phyloP scores from a whole-genome alignment of 352 stramenopile genomes.

The Phytopythium chamaehyphon region DNA sequence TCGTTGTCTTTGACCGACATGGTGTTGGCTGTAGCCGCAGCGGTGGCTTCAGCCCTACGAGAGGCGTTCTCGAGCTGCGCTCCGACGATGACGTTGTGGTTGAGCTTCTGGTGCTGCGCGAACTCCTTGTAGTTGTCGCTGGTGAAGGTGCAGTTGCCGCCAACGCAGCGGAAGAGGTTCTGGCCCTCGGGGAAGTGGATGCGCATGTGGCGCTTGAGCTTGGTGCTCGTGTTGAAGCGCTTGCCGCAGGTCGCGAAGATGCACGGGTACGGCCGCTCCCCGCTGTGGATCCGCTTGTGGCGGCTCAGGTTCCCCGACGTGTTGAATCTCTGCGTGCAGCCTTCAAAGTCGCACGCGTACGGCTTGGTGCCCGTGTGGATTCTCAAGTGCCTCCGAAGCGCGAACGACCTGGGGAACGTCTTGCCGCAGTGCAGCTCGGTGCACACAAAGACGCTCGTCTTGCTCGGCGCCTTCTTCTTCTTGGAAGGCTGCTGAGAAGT shows the following conservation, averaged over 20 bases:
- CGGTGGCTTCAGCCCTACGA: not conserved
- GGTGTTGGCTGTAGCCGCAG: not conserved
- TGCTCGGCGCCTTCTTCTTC: constrained; percentile 33
- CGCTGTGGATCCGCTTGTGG: constrained; percentile 86
- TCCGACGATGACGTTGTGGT: constrained; percentile 70
- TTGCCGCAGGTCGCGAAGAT: constrained; percentile 76
- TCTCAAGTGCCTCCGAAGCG: constrained; percentile 75
- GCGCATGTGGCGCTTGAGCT: constrained; percentile 86
- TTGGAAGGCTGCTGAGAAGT: not conserved
- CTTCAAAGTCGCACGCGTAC: constrained; percentile 74
- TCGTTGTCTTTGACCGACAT: constrained; percentile 29
- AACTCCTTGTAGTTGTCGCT: constrained; percentile 88
- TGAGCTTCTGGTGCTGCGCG: constrained; percentile 65
- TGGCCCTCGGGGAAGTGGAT: constrained; percentile 81
- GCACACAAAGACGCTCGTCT: constrained; percentile 68
- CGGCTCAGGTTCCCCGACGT: constrained; percentile 85
- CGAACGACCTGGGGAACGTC: constrained; percentile 80
- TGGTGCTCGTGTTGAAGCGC: constrained; percentile 87
- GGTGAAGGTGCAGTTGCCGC: constrained; percentile 45
- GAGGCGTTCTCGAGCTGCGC: constrained; percentile 21
- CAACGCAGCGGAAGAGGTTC: constrained; percentile 70
- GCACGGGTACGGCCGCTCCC: constrained; percentile 78
- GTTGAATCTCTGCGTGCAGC: constrained; percentile 79
- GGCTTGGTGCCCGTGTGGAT: constrained; percentile 84
- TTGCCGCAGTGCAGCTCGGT: constrained; percentile 79